Evolutionary conservation across 257 asterid species (phyloP), one percentile per base, ranked within the genome.

Genomic region (Orobanche coerulescens): DNA sequence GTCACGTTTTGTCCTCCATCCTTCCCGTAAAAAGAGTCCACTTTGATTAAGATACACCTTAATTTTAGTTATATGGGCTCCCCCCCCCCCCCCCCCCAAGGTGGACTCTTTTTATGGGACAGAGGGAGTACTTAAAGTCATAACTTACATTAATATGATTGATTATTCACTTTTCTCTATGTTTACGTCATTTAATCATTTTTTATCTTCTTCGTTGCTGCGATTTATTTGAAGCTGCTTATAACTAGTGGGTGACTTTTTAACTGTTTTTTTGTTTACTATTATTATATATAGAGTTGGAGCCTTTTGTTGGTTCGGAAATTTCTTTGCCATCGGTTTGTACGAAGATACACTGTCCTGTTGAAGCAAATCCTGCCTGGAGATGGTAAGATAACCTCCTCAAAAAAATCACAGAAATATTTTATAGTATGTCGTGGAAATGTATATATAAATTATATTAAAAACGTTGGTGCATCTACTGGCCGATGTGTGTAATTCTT

Each of bases 351-450:
- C 83, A 43, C 37, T 69, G 82, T 70, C 96, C 96, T 16, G 79
- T 74, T 0, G 96, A 91, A 82, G 94, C 90, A 54, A 81, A 81
- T 76, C 81, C 90, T 70, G 47, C 80, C 42, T 91, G 96, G 96
- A 83, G 92, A 83, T 88, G 96, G 98, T 91, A 84, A 79, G 70
- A 60, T 20, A 12, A 47, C 31, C 59, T 46, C 47, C 36, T 39
- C 13, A 14, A 16, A 20, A 23, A 25, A 31, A 28, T 58, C 49
- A 46, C 3, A 18, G 39, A 23, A 18, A 33, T 24, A 39, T 16
- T 20, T 18, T 12, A 4, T 40, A 10, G 34, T 53, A 26, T 9
- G 33, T 30, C n/a, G 37, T 39, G 22, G 34, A 44, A 18, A 44
- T 61, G 40, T 31, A 64, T 39, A 4, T 31, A 34, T 31, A 1